Evolutionary conservation across 2,329 filamentous ascomycete species (phyloP), one percentile per base, ranked within the genome.

Genomic region (Aspergillus hiratsukae): DNA sequence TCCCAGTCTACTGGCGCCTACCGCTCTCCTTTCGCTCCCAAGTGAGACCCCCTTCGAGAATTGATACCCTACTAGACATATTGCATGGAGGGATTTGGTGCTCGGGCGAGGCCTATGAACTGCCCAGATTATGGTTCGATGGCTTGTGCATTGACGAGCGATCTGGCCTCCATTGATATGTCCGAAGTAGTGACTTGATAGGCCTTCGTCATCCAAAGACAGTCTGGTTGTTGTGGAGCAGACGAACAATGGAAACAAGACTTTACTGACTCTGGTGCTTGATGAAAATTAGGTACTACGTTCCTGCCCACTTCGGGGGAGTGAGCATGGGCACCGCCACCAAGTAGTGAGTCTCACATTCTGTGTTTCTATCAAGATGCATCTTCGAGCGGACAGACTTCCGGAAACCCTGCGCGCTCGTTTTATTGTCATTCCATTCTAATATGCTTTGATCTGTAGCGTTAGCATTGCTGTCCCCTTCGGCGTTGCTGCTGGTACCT

Each of bases 11-110:
- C 56, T 54, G 58, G 56, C 54, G 76, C 79, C 59, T 84, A 82
- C 73, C 72, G 77, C 72, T 83, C 81, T 69, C 80, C 79, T 55
- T 84, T 81, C 68, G 83, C 80, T 54, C 83, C 83, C 59, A 78
- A 82, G 83, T 86, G 78, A 72, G 73, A 66, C 49, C 35, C 28
- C 59, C 63, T 53, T 45, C 55, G 48, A 28, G 31, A 40, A 4
- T 17, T 45, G 29, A 56, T 40, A 2, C 29, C 19, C 27, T 19
- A 31, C 25, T 29, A 48, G 19, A 40, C 31, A 37, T 51, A 21
- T 40, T 17, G 40, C 43, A 35, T 11, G 29, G 35, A 51, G 19
- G 23, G 4, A 10, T 25, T 23, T 14, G 43, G 10, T 23, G 7
- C 27, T 23, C 11, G 43, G 6, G 21, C 21, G 43, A n/a, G 43